phyloP scores from a whole-genome alignment of 2,329 filamentous ascomycete species.

The Paracoccidioides brasiliensis region DNA sequence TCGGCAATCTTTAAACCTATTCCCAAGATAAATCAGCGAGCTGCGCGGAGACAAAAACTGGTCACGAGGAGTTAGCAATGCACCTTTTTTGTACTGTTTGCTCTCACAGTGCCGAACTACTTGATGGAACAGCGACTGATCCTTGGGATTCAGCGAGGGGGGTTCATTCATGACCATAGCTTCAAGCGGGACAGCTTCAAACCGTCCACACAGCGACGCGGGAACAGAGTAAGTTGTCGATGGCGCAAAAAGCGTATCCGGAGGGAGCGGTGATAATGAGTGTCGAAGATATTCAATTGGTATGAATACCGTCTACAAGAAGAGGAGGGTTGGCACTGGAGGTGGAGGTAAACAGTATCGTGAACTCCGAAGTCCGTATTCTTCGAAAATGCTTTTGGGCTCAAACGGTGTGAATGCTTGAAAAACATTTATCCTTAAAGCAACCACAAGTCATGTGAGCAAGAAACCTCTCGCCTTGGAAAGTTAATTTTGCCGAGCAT shows the following conservation, averaged over 20 bases:
- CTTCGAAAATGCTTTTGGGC: background rate
- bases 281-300: background rate
- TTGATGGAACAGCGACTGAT: slow-evolving; percentile 84
- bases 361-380: background rate
- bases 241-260: background rate
- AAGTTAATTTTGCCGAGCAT: no score
- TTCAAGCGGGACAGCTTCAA: background rate
- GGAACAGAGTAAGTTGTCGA: background rate
- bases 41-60: slow-evolving; percentile 11
- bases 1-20: slow-evolving; percentile 84
- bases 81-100: slow-evolving; percentile 90
- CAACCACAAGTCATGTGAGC: background rate
- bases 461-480: no score
- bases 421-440: background rate
- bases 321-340: background rate
- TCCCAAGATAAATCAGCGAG: slow-evolving; percentile 15
- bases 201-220: background rate
- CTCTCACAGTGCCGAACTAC: slow-evolving; percentile 94
- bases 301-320: background rate
- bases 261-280: background rate
- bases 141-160: slow-evolving; percentile 55
- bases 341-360: background rate
- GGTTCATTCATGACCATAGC: slow-evolving; percentile 13
- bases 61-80: slow-evolving; percentile 13
- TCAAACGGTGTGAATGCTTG: background rate